Base-by-base conservation (phyloP, 495 filamentous ascomycete genomes). In the Daldinia loculata region DNA sequence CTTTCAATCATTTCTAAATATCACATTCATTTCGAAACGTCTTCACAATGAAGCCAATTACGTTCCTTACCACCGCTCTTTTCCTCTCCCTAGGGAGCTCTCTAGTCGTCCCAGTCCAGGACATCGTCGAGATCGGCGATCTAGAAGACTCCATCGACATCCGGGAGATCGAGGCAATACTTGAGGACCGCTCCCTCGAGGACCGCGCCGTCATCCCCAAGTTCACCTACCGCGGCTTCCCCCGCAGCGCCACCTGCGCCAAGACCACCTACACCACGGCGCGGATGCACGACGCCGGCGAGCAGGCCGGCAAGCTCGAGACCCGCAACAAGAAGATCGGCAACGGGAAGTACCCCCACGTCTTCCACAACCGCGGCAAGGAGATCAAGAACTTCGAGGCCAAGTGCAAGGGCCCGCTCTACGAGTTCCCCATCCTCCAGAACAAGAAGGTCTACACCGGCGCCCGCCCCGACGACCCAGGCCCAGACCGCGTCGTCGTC, bases 361-460 rank as follows among this genome's bases (percentile, higher is more conserved):
- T 41, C n/a, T 78, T 72, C 72, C 74, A 74, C 62, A 78, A 78
- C 74, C 64, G 55, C 38, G 67, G 22, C 22, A 24, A 36, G 11
- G 63, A 59, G 32, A 66, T 66, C 17, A 58, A 39, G 30, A 66
- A 66, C 63, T 66, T 66, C 63, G 32, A 52, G 29, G 0, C 4
- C 5, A 51, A 66, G 63, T 66, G 63, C 55, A 51, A 74, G 41
- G 52, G 39, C 12, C 56, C 74, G 6, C 48, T 71, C 8, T 74
- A 75, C 48, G 76, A 78, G 30, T 78, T 78, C 29, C 76, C 76
- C 58, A 75, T 78, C 51, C 51, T 78, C 2, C 12, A 38, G 50
- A 66, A 56, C 36, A 43, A 57, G 11, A 38, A 57, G 73, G 74
- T 57, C 17, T 58, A 48, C 43, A 1, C 11, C 55, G 63, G 41